A percentile compares a stretch with the other conserved stretches of the same genome.
phyloP scores from a whole-genome alignment of 75 land plant genomes.

The Larix kaempferi region DNA sequence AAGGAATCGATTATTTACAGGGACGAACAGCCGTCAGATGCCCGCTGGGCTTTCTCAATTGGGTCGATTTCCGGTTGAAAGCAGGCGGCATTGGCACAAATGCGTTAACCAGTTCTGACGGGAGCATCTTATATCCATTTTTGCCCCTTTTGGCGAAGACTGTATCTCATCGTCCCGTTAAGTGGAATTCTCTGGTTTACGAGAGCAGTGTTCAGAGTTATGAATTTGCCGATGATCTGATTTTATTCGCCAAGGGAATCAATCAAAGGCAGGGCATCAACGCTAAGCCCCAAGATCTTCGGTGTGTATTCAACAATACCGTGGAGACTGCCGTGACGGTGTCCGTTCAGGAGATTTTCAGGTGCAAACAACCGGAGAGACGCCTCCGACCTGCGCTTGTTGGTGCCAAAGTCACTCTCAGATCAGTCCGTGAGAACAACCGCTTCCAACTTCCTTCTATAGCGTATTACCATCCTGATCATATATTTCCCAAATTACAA shows the following conservation, averaged over 20 bases:
- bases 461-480: neutral
- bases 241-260: slow-evolving; percentile 63
- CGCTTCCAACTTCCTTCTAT: neutral
- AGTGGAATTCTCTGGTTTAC: slow-evolving; percentile 48
- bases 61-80: neutral
- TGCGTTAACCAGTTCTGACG: neutral
- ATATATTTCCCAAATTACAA: slow-evolving; percentile 8
- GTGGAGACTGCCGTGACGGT: slow-evolving; percentile 30
- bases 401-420: neutral
- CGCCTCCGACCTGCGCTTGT: neutral
- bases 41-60: neutral
- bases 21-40: slow-evolving; percentile 13
- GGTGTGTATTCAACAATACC: slow-evolving; percentile 36
- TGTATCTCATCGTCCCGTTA: neutral
- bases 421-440: neutral
- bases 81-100: neutral
- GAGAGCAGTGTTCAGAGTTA: slow-evolving; percentile 25
- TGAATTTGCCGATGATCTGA: neutral
- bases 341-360: slow-evolving; percentile 53
- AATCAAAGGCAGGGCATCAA: slow-evolving; percentile 24
- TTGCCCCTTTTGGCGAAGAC: no score
- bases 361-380: slow-evolving; percentile 43
- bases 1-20: slow-evolving; percentile 25
- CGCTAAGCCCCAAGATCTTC: slow-evolving; percentile 23
- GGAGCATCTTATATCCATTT: no score